These are phyloP conservation scores for Dactylonectria estremocensis DNA, from an alignment of 2,329 filamentous ascomycete species.

Conservation along the genomic window DNA sequence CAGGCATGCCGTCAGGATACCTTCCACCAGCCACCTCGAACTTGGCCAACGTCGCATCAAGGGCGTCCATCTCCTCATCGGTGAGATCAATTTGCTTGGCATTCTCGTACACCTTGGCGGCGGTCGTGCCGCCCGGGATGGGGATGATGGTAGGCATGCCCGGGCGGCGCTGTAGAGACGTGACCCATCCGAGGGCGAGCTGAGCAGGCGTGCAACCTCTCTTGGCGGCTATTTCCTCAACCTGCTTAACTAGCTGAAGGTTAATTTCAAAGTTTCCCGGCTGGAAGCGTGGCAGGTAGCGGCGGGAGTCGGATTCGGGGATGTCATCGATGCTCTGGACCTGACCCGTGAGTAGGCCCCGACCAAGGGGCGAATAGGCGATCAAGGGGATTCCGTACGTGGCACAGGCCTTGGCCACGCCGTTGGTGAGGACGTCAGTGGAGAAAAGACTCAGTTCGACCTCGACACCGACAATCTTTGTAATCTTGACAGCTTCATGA, in stretches of 20 bases:
- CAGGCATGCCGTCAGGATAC: not conserved
- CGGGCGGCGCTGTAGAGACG: slow-evolving; percentile 42
- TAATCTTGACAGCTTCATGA: slow-evolving; percentile 55
- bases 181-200: slow-evolving; percentile 74
- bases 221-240: slow-evolving; percentile 68
- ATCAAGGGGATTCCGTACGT: slow-evolving; percentile 72
- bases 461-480: slow-evolving; percentile 60
- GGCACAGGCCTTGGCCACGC: slow-evolving; percentile 12
- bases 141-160: slow-evolving; percentile 59
- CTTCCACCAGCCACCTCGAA: not conserved
- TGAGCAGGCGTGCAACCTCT: slow-evolving; percentile 73
- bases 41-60: slow-evolving; percentile 1
- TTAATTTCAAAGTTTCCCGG: slow-evolving; percentile 73
- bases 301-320: slow-evolving; percentile 63
- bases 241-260: slow-evolving; percentile 68
- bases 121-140: slow-evolving; percentile 68
- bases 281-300: slow-evolving; percentile 69
- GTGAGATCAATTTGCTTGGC: slow-evolving; percentile 61
- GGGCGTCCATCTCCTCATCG: slow-evolving; percentile 61
- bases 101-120: slow-evolving; percentile 70
- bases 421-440: slow-evolving; percentile 13
- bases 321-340: slow-evolving; percentile 70
- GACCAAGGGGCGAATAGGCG: slow-evolving; percentile 78
- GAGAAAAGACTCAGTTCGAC: slow-evolving; percentile 56
- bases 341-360: slow-evolving; percentile 66